A percentile compares a stretch with the other conserved stretches of the same genome.
Evolutionary conservation across 768 basidiomycete species (phyloP).

Genomic region (Tephrocybe sp.): DNA sequence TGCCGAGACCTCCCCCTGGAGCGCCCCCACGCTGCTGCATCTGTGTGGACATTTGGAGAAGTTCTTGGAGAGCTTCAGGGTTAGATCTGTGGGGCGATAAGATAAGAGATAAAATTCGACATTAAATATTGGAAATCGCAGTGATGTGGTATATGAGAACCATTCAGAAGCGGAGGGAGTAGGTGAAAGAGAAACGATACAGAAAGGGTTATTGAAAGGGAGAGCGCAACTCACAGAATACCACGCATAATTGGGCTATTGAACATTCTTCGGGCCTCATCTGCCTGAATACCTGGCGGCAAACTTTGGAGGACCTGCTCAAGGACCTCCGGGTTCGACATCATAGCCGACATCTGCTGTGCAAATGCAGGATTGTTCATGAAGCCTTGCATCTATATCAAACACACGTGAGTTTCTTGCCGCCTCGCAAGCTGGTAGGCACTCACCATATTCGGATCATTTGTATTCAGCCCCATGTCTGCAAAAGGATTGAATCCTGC

Average conservation of each 20-base stretch:
- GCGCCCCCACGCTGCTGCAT: conserved; percentile 41
- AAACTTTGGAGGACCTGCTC: conserved; percentile 84
- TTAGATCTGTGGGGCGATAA: conserved; percentile 49
- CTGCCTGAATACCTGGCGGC: conserved; percentile 69
- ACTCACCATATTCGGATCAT: conserved; percentile 92
- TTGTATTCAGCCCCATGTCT: conserved; percentile 85
- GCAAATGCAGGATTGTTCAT: conserved; percentile 83
- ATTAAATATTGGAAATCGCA: too few species aligned
- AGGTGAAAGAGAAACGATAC: background rate
- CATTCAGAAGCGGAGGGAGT: background rate
- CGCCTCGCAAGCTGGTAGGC: background rate
- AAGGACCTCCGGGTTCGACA: conserved; percentile 86
- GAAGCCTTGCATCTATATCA: conserved; percentile 71
- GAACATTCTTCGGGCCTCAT: conserved; percentile 70
- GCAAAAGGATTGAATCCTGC: conserved; percentile 91
- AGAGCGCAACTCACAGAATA: conserved; percentile 4
- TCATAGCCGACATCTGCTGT: conserved; percentile 82
- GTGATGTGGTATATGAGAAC: too few species aligned
- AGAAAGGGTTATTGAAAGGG: conserved; percentile 21
- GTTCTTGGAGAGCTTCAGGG: conserved; percentile 70
- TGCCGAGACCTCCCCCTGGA: conserved; percentile 13
- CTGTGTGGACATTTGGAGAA: conserved; percentile 70
- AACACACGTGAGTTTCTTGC: background rate
- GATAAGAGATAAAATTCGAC: background rate
- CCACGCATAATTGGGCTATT: conserved; percentile 23